Evolutionary conservation across 371 early-diverging fungal species (phyloP).

Genomic region (Mortierella sp.): DNA sequence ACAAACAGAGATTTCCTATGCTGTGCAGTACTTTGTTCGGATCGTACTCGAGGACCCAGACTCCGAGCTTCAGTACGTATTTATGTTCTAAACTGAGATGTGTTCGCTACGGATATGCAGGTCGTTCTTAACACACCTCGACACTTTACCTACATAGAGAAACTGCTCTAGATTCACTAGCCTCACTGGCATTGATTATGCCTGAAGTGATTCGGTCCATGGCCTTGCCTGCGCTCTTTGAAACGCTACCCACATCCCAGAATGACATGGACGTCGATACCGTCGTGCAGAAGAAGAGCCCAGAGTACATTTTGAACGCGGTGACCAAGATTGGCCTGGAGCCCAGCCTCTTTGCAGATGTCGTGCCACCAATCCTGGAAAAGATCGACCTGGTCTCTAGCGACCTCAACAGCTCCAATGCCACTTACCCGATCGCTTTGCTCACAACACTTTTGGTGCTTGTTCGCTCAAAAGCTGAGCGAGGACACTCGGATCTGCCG

Average conservation of each 20-base stretch:
- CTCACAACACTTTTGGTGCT: conserved; percentile 58
- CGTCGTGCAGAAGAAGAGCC: conserved; percentile 36
- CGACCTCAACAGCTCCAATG: conserved; percentile 23
- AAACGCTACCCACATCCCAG: conserved; percentile 46
- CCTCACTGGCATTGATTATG: conserved; percentile 51
- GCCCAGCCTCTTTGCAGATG: conserved; percentile 52
- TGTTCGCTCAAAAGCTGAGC: conserved; percentile 56
- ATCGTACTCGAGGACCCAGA: conserved; percentile 65
- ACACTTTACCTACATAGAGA: conserved; percentile 20
- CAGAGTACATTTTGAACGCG: conserved; percentile 50
- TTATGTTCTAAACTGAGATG: not conserved
- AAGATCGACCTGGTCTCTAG: conserved; percentile 28
- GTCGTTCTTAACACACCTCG: too few relatives aligned
- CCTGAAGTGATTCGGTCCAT: conserved; percentile 42
- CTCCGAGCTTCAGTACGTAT: conserved; percentile 61
- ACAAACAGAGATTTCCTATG: conserved; percentile 70
- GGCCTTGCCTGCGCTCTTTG: conserved; percentile 52
- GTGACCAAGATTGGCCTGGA: conserved; percentile 55
- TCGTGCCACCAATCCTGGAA: conserved; percentile 52
- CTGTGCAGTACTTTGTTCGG: conserved; percentile 67
- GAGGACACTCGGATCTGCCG: conserved; percentile 60
- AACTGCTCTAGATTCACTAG: conserved; percentile 50
- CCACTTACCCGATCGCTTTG: conserved; percentile 60
- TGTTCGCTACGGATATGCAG: too few relatives aligned
- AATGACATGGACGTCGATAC: conserved; percentile 54